phyloP scores from a whole-genome alignment of 306 rosid species.

The Vigna angularis region DNA sequence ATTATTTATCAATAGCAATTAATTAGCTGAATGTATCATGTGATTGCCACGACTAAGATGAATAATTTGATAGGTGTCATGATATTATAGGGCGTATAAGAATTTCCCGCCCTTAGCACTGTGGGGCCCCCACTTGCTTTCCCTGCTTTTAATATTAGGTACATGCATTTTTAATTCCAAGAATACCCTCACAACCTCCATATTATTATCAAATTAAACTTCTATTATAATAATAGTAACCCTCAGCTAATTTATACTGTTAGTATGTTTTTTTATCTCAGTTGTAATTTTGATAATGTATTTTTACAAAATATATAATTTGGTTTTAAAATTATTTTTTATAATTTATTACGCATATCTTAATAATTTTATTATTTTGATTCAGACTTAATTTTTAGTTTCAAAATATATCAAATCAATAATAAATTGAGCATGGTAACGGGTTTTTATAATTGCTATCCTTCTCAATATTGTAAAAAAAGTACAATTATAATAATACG shows the following conservation, averaged over 20 bases:
- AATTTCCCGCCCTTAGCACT: slow-evolving; percentile 45
- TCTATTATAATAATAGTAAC: not conserved
- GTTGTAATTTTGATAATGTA: too few species aligned
- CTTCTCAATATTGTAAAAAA: too few species aligned
- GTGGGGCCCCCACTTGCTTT: not conserved
- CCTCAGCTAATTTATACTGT: too few species aligned
- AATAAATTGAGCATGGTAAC: too few species aligned
- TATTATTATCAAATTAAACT: not conserved
- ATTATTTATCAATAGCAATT: slow-evolving; percentile 2
- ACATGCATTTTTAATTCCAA: not conserved
- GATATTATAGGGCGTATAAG: not conserved
- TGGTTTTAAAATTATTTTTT: too few species aligned
- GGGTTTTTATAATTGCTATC: too few species aligned
- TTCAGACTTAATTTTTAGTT: too few species aligned
- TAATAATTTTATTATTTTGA: too few species aligned
- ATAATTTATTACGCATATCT: too few species aligned
- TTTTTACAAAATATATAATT: too few species aligned
- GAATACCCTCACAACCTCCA: slow-evolving; percentile 1
- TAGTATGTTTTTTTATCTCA: too few species aligned
- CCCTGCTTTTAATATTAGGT: not conserved
- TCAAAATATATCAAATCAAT: too few species aligned
- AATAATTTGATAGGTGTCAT: not conserved
- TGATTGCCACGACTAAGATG: slow-evolving; percentile 30
- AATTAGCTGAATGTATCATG: not conserved
- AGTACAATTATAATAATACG: not conserved